phyloP scores from a whole-genome alignment of 1,284 basidiomycete species.

The Ustilago curta region DNA sequence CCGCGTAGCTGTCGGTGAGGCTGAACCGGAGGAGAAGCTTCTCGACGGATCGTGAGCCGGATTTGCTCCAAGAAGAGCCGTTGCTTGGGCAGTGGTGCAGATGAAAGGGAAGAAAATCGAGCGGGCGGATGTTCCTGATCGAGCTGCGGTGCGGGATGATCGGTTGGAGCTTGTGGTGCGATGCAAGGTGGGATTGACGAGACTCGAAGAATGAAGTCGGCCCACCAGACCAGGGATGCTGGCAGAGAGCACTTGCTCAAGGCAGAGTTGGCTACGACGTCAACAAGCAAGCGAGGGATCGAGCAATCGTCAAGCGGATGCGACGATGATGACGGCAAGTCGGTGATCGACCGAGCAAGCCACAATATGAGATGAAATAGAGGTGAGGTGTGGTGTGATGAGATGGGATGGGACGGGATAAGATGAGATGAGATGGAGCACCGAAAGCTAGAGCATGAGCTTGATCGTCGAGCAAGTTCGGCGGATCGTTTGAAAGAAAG shows the following conservation, averaged over 20 bases:
- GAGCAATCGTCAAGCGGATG: not conserved
- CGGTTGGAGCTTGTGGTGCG: not conserved
- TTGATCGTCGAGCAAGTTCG: not conserved
- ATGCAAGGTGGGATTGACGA: constrained; percentile 3
- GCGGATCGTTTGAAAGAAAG: not conserved
- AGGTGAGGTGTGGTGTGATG: not conserved
- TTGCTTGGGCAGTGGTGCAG: not conserved
- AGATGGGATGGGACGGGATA: too few relatives aligned
- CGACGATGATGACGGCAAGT: not conserved
- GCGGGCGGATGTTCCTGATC: not conserved
- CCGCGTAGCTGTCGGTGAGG: not conserved
- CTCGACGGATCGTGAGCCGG: not conserved
- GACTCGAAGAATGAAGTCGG: constrained; percentile 1
- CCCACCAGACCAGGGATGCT: not conserved
- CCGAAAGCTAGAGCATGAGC: not conserved
- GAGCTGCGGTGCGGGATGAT: not conserved
- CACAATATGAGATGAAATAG: constrained; percentile 3
- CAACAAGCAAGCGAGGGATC: not conserved
- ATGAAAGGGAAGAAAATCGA: not conserved
- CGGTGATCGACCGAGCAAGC: constrained; percentile 7
- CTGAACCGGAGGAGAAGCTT: not conserved
- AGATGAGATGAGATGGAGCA: not conserved
- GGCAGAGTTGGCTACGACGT: not conserved
- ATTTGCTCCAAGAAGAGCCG: not conserved
- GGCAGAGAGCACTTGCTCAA: not conserved